These are phyloP conservation scores for Didymella arachidicola DNA, from an alignment of 2,329 filamentous ascomycete genomes.

Conservation along the genomic window DNA sequence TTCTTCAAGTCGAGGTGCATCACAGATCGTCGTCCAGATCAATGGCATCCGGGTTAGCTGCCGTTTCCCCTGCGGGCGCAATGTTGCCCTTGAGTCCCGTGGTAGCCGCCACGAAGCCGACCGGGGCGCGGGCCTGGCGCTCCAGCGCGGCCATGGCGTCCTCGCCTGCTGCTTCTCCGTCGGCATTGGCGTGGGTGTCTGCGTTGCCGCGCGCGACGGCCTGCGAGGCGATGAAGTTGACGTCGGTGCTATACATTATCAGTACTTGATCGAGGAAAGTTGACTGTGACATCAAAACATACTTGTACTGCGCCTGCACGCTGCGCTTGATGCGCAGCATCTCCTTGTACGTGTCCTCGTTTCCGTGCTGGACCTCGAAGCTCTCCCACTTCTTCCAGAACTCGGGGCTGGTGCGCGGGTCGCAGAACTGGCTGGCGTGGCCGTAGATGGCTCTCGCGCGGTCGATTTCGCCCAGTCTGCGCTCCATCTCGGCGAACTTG, in stretches of 20 bases:
- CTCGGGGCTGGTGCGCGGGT: conserved; percentile 84
- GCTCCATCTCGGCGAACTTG: conserved; percentile 98
- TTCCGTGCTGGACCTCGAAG: conserved; percentile 97
- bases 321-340: conserved; percentile 98
- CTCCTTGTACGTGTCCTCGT: conserved; percentile 99
- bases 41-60: conserved; percentile 85
- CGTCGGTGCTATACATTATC: conserved; percentile 73
- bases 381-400: conserved; percentile 98
- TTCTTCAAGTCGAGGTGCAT: not conserved
- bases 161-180: conserved; percentile 61
- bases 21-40: conserved; percentile 68
- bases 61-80: conserved; percentile 52
- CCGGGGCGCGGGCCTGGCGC: conserved; percentile 83
- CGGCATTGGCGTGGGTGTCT: conserved; percentile 46
- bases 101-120: conserved; percentile 89
- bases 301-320: conserved; percentile 96
- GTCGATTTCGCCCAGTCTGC: conserved; percentile 90
- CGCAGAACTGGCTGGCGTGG: conserved; percentile 96
- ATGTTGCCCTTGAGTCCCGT: conserved; percentile 73
- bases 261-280: conserved; percentile 24
- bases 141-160: conserved; percentile 93
- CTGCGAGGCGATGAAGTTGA: conserved; percentile 97
- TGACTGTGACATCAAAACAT: conserved; percentile 44
- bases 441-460: conserved; percentile 94
- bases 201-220: conserved; percentile 81